Base-by-base conservation (phyloP, 169 alveolate genomes). In the Toxoplasma gondii region DNA sequence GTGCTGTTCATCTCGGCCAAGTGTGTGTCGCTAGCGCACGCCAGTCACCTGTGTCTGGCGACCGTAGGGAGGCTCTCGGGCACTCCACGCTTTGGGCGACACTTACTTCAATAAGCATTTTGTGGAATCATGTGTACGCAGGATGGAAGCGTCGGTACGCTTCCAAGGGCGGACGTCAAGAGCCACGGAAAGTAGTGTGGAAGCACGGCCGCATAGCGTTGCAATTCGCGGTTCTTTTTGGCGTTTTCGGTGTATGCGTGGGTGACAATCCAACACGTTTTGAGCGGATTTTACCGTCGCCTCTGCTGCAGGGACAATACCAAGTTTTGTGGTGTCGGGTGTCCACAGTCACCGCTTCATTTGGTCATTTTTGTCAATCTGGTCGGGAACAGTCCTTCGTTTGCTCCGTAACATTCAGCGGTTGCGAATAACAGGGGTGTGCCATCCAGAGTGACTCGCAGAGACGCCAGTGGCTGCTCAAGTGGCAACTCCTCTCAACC, bases 121-220 rank as follows among this genome's bases (percentile, higher is more conserved):
- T 64, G 74, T 64, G 24, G 1, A 16, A 4, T 64, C 74, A 64
- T 64, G 74, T 64, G 74, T 64, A 16, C 29, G 93, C 93, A 88
- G 93, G 93, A 88, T 82, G 93, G 93, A 41, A 38, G 83, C 38
- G 53, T 88, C 38, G 93, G 93, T 31, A 36, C 86, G 53, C 58
- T 70, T 39, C 93, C 93, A 27, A 69, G 93, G 45, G 93, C 83
- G 1, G 93, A 88, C 84, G 34, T 69, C 83, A 88, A 88, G 84
- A 88, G 44, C 86, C 93, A 88, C 67, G 83, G 86, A 16, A 78
- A 78, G 45, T 78, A 78, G 86, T 78, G 29, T 78, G 44, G 29
- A 4, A 27, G 74, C 29, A 27, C 74, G n/a, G n/a, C 74, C 74
- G 24, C 74, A 64, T 16, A 64, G 74, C n/a, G 74, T 64, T 16